Percentiles rank a stretch among this genome's conserved stretches.
Evolutionary conservation across 2,329 filamentous ascomycete species (phyloP).

Genomic region (Sclerotinia sclerotiorum): DNA sequence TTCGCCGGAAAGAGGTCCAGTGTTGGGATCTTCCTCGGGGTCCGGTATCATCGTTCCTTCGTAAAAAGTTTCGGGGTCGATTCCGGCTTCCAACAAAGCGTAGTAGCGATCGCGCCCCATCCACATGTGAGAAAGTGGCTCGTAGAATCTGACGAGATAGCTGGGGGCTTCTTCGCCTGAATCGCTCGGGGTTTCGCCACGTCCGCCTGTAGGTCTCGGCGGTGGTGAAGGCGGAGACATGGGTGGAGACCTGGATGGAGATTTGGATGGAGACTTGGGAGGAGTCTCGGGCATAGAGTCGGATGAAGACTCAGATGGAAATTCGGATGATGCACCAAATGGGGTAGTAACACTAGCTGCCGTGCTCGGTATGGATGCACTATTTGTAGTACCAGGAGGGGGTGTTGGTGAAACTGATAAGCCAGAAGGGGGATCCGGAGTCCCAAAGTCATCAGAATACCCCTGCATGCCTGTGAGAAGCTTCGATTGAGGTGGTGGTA

Average conservation of each 20-base stretch:
- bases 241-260: not conserved
- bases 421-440: not conserved
- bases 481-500: not conserved
- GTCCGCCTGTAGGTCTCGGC: not conserved
- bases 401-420: not conserved
- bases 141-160: conserved; percentile 13
- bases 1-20: not conserved
- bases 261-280: not conserved
- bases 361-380: not conserved
- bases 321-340: not conserved
- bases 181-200: not conserved
- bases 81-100: conserved; percentile 4
- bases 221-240: not conserved
- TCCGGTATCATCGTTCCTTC: conserved; percentile 10
- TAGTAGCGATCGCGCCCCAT: conserved; percentile 16
- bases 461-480: not conserved
- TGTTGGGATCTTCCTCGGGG: conserved; percentile 10
- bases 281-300: not conserved
- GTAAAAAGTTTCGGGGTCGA: conserved; percentile 7
- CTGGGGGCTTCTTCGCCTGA: not conserved
- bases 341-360: not conserved
- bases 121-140: conserved; percentile 14
- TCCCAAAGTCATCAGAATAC: not conserved
- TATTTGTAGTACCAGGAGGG: not conserved
- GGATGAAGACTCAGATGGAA: not conserved